phyloP scores from a whole-genome alignment of 2,329 filamentous ascomycete genomes.

The Juglanconis sp. region DNA sequence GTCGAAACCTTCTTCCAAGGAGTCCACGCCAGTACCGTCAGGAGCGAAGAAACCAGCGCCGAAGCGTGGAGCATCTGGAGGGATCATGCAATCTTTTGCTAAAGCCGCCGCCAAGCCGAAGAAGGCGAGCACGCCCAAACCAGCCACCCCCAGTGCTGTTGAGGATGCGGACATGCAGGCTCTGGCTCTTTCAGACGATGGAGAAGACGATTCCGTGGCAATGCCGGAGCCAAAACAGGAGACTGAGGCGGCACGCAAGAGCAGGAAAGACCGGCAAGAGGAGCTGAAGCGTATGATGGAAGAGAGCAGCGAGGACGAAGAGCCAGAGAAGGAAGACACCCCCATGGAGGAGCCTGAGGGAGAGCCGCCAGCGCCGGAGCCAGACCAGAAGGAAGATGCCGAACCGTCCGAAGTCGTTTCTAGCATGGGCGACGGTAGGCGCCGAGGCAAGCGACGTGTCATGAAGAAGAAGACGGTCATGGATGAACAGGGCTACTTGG shows the following conservation, averaged over 20 bases:
- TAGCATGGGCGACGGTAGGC: constrained; percentile 55
- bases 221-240: constrained; percentile 39
- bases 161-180: constrained; percentile 48
- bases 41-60: constrained; percentile 39
- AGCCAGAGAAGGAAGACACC: constrained; percentile 12
- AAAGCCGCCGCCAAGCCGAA: constrained; percentile 57
- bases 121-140: constrained; percentile 28
- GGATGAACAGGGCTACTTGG: constrained; percentile 86
- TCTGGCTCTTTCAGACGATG: constrained; percentile 46
- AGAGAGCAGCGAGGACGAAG: constrained; percentile 20
- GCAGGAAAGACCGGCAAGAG: constrained; percentile 62
- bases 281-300: constrained; percentile 54
- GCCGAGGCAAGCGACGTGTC: constrained; percentile 73
- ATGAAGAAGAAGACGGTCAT: constrained; percentile 85
- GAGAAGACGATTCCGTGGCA: constrained; percentile 53
- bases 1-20: constrained; percentile 33
- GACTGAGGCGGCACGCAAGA: constrained; percentile 33
- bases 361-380: constrained; percentile 36
- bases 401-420: constrained; percentile 49
- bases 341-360: constrained; percentile 32
- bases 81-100: constrained; percentile 78
- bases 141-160: constrained; percentile 35
- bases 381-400: constrained; percentile 35
- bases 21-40: constrained; percentile 25
- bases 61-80: constrained; percentile 59